Evolutionary conservation across 768 basidiomycete species (phyloP).

Genomic region (Phylloporus sp.): DNA sequence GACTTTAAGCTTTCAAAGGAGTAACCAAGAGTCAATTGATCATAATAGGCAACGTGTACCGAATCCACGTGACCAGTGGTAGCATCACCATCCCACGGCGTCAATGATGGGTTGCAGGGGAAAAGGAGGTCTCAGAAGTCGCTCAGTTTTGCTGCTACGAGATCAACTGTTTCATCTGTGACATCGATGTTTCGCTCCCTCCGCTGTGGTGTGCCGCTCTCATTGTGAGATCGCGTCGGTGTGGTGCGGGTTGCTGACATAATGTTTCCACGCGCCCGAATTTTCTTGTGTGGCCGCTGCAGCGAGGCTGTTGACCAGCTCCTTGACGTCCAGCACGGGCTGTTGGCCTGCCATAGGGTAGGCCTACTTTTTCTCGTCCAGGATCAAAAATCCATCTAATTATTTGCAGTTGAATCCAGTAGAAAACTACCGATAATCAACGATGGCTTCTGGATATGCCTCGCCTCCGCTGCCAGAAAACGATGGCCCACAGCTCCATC

Average conservation of each 20-base stretch:
- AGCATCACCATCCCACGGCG: too few species aligned
- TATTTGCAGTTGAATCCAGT: slow-evolving; percentile 6
- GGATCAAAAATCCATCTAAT: not conserved
- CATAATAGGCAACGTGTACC: too few species aligned
- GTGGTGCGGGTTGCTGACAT: slow-evolving; percentile 23
- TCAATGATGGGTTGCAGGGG: too few species aligned
- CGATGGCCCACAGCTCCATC: slow-evolving; percentile 49
- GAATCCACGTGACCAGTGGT: too few species aligned
- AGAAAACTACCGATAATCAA: slow-evolving; percentile 29
- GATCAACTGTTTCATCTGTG: too few species aligned
- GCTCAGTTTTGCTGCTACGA: too few species aligned
- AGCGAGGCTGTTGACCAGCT: slow-evolving; percentile 23
- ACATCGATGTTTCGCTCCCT: too few species aligned
- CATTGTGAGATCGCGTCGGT: slow-evolving; percentile 1
- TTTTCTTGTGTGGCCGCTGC: slow-evolving; percentile 26
- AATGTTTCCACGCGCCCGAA: slow-evolving; percentile 30
- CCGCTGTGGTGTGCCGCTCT: too few species aligned
- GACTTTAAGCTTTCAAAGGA: too few species aligned
- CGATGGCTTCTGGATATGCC: slow-evolving; percentile 35
- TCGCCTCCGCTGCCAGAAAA: slow-evolving; percentile 30
- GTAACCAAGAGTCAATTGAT: too few species aligned
- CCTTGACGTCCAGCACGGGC: slow-evolving; percentile 30
- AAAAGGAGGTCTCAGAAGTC: too few species aligned
- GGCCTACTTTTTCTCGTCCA: not conserved
- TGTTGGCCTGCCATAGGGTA: slow-evolving; percentile 28